Base-by-base conservation (phyloP, 495 filamentous ascomycete genomes). In the Aspergillus diversus region DNA sequence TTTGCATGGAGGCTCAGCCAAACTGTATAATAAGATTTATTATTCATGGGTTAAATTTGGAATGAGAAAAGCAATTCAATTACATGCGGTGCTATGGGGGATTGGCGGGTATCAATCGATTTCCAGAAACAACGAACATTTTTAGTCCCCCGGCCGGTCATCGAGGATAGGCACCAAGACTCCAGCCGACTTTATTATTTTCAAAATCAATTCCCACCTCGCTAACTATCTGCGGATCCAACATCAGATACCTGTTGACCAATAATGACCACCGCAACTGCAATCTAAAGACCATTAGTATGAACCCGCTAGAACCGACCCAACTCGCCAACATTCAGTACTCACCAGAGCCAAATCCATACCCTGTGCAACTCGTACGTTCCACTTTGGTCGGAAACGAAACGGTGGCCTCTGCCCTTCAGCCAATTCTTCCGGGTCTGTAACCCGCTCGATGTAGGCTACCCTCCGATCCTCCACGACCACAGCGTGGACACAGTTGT, bases 291-390 rank as follows among this genome's bases (percentile, higher is more conserved):
- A 47, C 5, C 21, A 27, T 27, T 27, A 17, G 43, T 49, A 17
- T 12, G 35, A 49, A 49, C 4, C 34, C 33, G 13, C 3, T 42
- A n/a, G n/a, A 11, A 31, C 33, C 37, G 21, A 5, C 55, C 11
- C 17, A 3, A 13, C 48, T 27, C 39, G 1, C 27, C 39, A 51
- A 21, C 13, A 33, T 7, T 13, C 39, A 48, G 17, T 33, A 66
- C 64, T 33, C 47, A 66, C 62, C 59, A 68, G 15, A 50, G 66
- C 49, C 34, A 68, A 49, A 63, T 68, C 66, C 42, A 68, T 58
- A 1, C 66, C 59, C 34, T 17, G 9, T 12, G 66, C 66, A 57
- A 68, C 51, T 16, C 42, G 56, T 7, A 63, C 62, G 32, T 21
- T 58, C 66, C 66, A 68, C 52, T 57, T 60, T 0, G 66, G 66